phyloP scores from a whole-genome alignment of 192 early-diverging fungal genomes.

The Spizellomyces sp. region DNA sequence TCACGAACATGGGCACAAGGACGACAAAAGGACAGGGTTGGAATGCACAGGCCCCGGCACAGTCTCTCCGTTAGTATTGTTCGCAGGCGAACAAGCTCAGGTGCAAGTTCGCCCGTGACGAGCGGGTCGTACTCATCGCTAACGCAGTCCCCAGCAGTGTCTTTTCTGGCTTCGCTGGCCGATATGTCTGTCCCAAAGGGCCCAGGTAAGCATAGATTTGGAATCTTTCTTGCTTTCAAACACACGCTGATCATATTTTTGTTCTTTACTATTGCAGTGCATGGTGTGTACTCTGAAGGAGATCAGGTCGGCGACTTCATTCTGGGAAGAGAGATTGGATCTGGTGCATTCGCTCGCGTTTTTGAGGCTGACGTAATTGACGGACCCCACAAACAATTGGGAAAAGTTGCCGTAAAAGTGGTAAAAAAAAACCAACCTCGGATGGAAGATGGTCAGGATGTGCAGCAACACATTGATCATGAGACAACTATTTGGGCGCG shows the following conservation, averaged over 20 bases:
- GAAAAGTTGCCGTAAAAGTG: constrained; percentile 71
- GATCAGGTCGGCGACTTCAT: constrained; percentile 75
- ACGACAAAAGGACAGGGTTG: background rate
- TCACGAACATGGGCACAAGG: background rate
- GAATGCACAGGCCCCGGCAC: constrained; percentile 24
- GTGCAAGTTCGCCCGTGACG: constrained; percentile 26
- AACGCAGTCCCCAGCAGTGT: constrained; percentile 28
- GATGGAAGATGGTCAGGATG: constrained; percentile 15
- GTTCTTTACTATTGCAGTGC: background rate
- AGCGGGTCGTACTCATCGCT: constrained; percentile 33
- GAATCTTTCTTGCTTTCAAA: no score
- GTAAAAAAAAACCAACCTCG: constrained; percentile 54
- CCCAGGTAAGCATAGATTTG: background rate
- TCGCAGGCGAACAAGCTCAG: constrained; percentile 24
- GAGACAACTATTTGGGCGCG: constrained; percentile 70
- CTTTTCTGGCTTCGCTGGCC: constrained; percentile 26
- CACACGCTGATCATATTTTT: no score
- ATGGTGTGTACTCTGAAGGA: constrained; percentile 60
- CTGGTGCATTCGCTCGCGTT: constrained; percentile 77
- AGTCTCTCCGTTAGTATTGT: constrained; percentile 30
- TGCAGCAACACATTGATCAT: constrained; percentile 58
- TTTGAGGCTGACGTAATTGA: constrained; percentile 64
- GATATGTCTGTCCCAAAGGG: constrained; percentile 7
- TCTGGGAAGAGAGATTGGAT: constrained; percentile 69
- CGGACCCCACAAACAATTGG: constrained; percentile 28